Evolutionary conservation across 1,284 basidiomycete genomes (phyloP).

Genomic region (Puccinia brachypodii): DNA sequence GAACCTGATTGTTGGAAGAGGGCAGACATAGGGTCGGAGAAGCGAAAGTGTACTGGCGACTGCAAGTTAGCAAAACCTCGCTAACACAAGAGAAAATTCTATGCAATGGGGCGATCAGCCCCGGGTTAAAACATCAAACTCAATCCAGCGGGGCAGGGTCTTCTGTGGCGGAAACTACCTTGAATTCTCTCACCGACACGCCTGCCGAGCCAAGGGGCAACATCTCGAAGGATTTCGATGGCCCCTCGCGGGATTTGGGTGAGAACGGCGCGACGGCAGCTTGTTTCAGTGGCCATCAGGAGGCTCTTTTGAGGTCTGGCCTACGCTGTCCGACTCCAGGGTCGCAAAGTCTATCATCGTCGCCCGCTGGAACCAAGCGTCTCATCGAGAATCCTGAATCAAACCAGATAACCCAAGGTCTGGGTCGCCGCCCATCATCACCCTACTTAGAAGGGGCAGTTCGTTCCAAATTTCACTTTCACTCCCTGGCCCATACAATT

Average conservation of each 20-base stretch:
- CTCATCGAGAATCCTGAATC: background rate
- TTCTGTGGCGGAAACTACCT: background rate
- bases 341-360: background rate
- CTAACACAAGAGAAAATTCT: no score
- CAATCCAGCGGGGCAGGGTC: background rate
- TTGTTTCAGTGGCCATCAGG: slow-evolving; percentile 8
- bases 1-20: no score
- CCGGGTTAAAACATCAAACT: background rate
- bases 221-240: background rate
- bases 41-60: background rate
- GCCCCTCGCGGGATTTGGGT: background rate
- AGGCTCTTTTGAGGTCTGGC: background rate
- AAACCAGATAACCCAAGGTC: no score
- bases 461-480: background rate
- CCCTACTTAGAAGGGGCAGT: background rate
- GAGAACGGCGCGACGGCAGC: background rate
- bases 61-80: background rate
- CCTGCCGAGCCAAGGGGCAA: background rate
- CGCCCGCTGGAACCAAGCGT: slow-evolving; percentile 1
- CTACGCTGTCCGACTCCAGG: background rate
- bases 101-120: background rate
- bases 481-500: background rate
- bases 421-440: background rate
- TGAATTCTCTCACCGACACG: background rate
- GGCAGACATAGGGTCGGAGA: background rate